These are phyloP conservation scores for Fusarium nurragi DNA, from an alignment of 2,329 filamentous ascomycete species.

Conservation along the genomic window DNA sequence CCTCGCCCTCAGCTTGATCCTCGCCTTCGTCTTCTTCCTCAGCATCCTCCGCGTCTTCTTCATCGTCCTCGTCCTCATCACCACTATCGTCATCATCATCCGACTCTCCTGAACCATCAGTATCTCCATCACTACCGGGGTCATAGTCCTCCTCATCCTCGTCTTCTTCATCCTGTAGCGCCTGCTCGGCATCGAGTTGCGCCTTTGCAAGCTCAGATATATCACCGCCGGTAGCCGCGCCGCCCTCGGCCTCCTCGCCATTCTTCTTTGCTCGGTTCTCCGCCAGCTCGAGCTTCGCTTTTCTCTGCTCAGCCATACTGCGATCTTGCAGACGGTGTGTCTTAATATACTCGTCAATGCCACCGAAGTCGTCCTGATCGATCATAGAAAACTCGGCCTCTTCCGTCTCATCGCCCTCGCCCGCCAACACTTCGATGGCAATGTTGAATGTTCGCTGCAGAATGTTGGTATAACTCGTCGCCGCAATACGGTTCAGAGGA, in stretches of 20 bases:
- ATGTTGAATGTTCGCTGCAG: constrained; percentile 76
- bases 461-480: constrained; percentile 74
- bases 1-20: constrained; percentile 31
- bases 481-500: constrained; percentile 67
- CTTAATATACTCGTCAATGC: constrained; percentile 71
- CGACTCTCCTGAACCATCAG: constrained; percentile 66
- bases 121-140: constrained; percentile 68
- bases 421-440: constrained; percentile 66
- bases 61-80: constrained; percentile 50
- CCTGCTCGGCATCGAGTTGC: constrained; percentile 61
- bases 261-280: constrained; percentile 66
- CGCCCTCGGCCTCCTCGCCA: constrained; percentile 53
- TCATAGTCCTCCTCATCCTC: constrained; percentile 74
- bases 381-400: constrained; percentile 76
- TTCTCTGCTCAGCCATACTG: constrained; percentile 74
- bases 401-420: constrained; percentile 59
- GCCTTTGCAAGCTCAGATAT: constrained; percentile 62
- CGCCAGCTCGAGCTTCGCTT: constrained; percentile 69
- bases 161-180: constrained; percentile 68
- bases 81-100: constrained; percentile 59
- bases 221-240: constrained; percentile 49
- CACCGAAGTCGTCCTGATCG: constrained; percentile 73
- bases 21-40: constrained; percentile 38
- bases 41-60: constrained; percentile 42
- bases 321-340: constrained; percentile 70